Conservation (phyloP, 768 basidiomycete genomes). For the Boletellus ananiceps region DNA sequence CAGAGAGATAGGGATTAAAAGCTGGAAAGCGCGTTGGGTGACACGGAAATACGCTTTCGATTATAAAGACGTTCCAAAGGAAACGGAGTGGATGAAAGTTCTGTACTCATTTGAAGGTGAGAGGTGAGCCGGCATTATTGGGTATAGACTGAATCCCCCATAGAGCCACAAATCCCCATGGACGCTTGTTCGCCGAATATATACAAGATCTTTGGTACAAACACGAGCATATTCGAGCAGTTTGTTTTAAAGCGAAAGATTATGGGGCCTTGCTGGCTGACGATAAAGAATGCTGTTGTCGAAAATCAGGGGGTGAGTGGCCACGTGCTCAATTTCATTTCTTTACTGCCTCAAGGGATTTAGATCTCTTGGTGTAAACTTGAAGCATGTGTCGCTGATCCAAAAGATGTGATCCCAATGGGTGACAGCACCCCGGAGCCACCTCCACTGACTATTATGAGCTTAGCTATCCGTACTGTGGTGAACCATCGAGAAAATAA, state of each 20-base stretch:
- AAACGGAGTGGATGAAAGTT: conserved; percentile 90
- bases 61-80: conserved; percentile 64
- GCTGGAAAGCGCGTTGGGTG: conserved; percentile 81
- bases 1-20: conserved; percentile 64
- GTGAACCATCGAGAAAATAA: conserved; percentile 93
- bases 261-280: conserved; percentile 98
- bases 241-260: conserved; percentile 94
- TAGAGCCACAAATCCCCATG: conserved; percentile 52
- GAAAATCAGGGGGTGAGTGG: conserved; percentile 73
- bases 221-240: conserved; percentile 87
- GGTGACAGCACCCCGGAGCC: conserved; percentile 69
- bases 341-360: neutral
- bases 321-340: neutral
- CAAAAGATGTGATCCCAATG: conserved; percentile 86
- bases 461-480: conserved; percentile 81
- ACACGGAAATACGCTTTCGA: conserved; percentile 91
- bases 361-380: conserved; percentile 98
- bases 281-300: conserved; percentile 70
- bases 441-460: conserved; percentile 89
- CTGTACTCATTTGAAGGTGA: conserved; percentile 84
- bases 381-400: conserved; percentile 77
- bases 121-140: conserved; percentile 16
- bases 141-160: neutral
- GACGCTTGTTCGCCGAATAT: conserved; percentile 80
- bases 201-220: conserved; percentile 84